Base-by-base conservation (phyloP, 345 rosid species). In the Gossypium herbaceum region DNA sequence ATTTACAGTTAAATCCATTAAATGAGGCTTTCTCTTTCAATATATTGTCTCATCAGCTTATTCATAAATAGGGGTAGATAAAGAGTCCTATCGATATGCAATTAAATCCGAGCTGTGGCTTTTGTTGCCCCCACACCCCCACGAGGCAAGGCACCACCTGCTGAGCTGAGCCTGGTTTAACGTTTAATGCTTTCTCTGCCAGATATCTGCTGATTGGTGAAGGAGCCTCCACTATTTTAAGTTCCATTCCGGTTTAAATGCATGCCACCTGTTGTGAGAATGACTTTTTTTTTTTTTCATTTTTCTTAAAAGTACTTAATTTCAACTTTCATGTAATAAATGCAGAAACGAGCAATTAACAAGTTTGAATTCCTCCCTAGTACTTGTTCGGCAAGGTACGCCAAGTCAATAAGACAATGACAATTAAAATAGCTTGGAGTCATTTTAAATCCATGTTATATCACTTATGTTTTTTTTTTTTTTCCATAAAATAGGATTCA, bases 41-140 rank as follows among this genome's bases (percentile, higher is more conserved):
- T 73, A 80, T 50, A 43, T 58, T 63, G 78, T n/a, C 58, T 64
- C 70, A 4, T 22, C 24, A 16, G 29, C 68, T 51, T 22, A 48
- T 9, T 44, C 60, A 58, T 52, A 77, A 81, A 71, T 51, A 60
- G 2, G 4, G 76, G 64, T 51, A 51, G 83, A 64, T 77, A 5
- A 29, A 2, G 71, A 27, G 81, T 81, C 74, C 24, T 19, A 59
- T 81, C 83, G 51, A 29, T 15, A 29, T 17, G 19, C 58, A 72
- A 48, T 57, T 63, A 66, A 59, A 71, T 50, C 27, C 74, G 56
- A 55, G 43, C 20, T 25, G 41, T 68, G 22, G 20, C 19, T 13
- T 50, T 25, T 50, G 52, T n/a, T 34, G 19, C 78, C 60, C 75
- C 39, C 20, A 34, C 58, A 48, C 17, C 75, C 54, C 66, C 51